These are phyloP conservation scores for Celoporthe dispersa DNA, from an alignment of 2,329 filamentous ascomycete genomes.

Conservation along the genomic window DNA sequence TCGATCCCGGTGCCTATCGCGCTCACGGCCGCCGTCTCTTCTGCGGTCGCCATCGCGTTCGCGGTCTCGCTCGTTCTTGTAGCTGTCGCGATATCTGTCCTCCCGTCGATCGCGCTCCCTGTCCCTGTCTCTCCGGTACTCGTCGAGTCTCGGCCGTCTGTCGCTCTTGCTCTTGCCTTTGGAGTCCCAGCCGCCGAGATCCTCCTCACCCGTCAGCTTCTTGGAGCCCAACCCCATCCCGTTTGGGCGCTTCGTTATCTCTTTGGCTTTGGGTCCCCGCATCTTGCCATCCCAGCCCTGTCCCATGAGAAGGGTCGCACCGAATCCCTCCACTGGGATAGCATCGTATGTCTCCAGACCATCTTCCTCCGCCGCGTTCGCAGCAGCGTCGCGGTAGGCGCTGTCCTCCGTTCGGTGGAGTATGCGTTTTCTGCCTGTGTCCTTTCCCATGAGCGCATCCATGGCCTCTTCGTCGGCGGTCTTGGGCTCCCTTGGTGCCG, in stretches of 20 bases:
- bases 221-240: slow-evolving; percentile 89
- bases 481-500: slow-evolving; percentile 29
- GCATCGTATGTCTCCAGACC: slow-evolving; percentile 84
- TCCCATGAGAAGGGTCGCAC: slow-evolving; percentile 83
- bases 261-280: slow-evolving; percentile 62
- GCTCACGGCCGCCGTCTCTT: slow-evolving; percentile 29
- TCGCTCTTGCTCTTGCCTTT: slow-evolving; percentile 52
- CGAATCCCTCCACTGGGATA: slow-evolving; percentile 93
- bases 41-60: slow-evolving; percentile 46
- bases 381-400: slow-evolving; percentile 72
- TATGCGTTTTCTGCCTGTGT: slow-evolving; percentile 51
- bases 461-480: slow-evolving; percentile 61
- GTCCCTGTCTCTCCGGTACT: slow-evolving; percentile 52
- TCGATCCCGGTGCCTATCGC: slow-evolving; percentile 20
- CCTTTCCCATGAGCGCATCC: slow-evolving; percentile 67
- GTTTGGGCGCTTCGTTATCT: slow-evolving; percentile 73
- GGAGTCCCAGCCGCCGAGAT: slow-evolving; percentile 81
- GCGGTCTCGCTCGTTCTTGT: slow-evolving; percentile 52
- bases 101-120: slow-evolving; percentile 49
- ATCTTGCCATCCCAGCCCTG: slow-evolving; percentile 90
- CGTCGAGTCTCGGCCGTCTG: slow-evolving; percentile 50
- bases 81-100: slow-evolving; percentile 46
- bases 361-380: slow-evolving; percentile 73
- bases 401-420: slow-evolving; percentile 66
- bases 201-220: slow-evolving; percentile 71